Evolutionary conservation across 768 basidiomycete genomes (phyloP), one percentile per base, ranked within the genome.

Genomic region (Macrolepiota dolichaula): DNA sequence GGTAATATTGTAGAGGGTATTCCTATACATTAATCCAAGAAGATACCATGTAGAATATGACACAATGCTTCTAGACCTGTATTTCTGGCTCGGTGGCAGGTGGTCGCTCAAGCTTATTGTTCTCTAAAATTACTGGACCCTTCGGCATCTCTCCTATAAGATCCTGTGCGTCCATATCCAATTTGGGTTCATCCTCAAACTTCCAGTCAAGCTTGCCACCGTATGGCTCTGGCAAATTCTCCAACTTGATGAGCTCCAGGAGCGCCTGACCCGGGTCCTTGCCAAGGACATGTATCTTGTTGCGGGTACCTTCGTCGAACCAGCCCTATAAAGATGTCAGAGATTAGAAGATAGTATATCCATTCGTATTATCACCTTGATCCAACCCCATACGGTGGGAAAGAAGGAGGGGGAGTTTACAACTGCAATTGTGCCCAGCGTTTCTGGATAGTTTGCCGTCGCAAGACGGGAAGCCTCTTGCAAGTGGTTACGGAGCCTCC

Each of bases 391-490:
- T 10, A 94, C 77, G 1, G 87, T 90, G 2, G 88, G 83, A 72
- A 94, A 94, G 77, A 92, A 94, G 0, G 84, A 77, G 0, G 93
- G 92, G 0, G 91, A 86, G 64, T 94, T 93, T 57, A 94, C 85
- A 57, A 94, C 73, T 11, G 79, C 86, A 65, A 88, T 83, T 37
- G 81, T 79, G 65, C 81, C 76, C 44, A 92, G 75, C 0, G 90
- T 91, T 71, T 94, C 92, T 1, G 92, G 91, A 69, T 93, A 93
- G 66, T 92, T 87, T 7, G 88, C 89, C 0, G 88, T 90, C 0
- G 89, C 89, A 44, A 94, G 79, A 19, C 75, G 76, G 5, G 87
- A 86, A 0, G 92, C 89, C 67, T 92, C 86, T 64, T 90, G 87
- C 17, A 94, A 81, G 69, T 91, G 91, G 49, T 69, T 73, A 24